A percentile compares a stretch with the other conserved stretches of the same genome.
Conservation (phyloP, 306 rosid species). For the Mucuna pruriens region DNA sequence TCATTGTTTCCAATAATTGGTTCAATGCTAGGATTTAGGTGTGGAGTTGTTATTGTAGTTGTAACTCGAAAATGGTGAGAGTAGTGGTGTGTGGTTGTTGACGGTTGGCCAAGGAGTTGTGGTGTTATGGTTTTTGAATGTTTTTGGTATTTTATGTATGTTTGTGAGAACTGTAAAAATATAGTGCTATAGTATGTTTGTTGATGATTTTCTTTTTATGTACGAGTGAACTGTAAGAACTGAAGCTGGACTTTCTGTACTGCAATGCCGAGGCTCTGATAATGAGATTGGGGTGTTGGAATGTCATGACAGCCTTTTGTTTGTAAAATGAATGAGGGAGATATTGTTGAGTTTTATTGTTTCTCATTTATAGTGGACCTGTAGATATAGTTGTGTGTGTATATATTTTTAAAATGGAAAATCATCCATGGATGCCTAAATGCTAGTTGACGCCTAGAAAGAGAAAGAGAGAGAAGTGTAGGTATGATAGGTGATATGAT, state of each 20-base stretch:
- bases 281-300: constrained; percentile 10
- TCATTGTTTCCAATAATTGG: constrained; percentile 19
- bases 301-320: neutral
- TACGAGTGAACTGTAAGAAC: constrained; percentile 5
- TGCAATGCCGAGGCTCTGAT: constrained; percentile 26
- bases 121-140: neutral
- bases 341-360: neutral
- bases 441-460: neutral
- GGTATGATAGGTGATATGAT: neutral
- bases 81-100: neutral
- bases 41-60: constrained; percentile 26
- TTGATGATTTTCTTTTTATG: neutral
- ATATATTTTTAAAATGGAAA: neutral
- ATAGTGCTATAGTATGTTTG: neutral
- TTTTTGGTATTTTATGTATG: neutral
- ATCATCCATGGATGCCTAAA: neutral
- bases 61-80: constrained; percentile 9
- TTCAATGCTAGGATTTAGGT: neutral
- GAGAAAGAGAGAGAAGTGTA: neutral
- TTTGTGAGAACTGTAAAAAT: neutral
- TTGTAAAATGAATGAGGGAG: constrained; percentile 14
- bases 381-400: neutral
- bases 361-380: neutral
- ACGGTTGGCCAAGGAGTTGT: neutral
- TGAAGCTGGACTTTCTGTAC: constrained; percentile 1